These are phyloP conservation scores for Lyophyllum atratum DNA, from an alignment of 768 basidiomycete genomes.

Conservation along the genomic window DNA sequence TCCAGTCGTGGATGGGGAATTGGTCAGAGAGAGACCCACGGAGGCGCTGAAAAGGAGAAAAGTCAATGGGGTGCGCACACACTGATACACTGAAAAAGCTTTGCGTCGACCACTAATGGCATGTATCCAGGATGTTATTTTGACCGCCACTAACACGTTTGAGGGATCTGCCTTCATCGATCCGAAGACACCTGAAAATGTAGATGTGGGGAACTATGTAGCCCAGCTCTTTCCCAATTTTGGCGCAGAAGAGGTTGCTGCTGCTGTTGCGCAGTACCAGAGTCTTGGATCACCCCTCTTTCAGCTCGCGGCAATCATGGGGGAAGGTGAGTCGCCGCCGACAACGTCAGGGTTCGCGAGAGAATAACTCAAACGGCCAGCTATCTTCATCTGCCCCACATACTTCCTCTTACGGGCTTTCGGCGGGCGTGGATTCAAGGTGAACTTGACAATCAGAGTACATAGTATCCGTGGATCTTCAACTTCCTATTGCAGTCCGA, in stretches of 20 bases:
- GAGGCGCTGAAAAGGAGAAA: slow-evolving; percentile 35
- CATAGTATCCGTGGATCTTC: not conserved
- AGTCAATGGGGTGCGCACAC: slow-evolving; percentile 43
- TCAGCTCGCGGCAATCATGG: slow-evolving; percentile 37
- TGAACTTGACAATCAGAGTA: slow-evolving; percentile 5
- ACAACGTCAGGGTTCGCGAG: not conserved
- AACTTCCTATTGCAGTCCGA: slow-evolving; percentile 31
- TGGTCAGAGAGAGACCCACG: slow-evolving; percentile 44
- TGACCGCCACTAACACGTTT: slow-evolving; percentile 40
- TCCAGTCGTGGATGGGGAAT: slow-evolving; percentile 49
- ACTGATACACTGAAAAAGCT: not conserved
- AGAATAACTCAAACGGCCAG: slow-evolving; percentile 20
- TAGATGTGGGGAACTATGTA: slow-evolving; percentile 33
- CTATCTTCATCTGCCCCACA: slow-evolving; percentile 48
- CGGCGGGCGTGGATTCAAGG: slow-evolving; percentile 32
- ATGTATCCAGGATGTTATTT: slow-evolving; percentile 26
- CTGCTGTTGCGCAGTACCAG: slow-evolving; percentile 29
- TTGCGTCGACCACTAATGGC: not conserved
- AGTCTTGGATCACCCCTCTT: slow-evolving; percentile 29
- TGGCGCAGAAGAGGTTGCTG: slow-evolving; percentile 22
- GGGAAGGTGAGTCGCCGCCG: slow-evolving; percentile 34
- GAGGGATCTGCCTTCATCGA: slow-evolving; percentile 44
- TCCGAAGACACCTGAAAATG: slow-evolving; percentile 23
- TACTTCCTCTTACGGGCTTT: slow-evolving; percentile 38
- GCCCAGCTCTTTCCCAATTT: slow-evolving; percentile 41